These are phyloP conservation scores for Aspergillus fischeri DNA, from an alignment of 2,329 filamentous ascomycete species.

Conservation along the genomic window DNA sequence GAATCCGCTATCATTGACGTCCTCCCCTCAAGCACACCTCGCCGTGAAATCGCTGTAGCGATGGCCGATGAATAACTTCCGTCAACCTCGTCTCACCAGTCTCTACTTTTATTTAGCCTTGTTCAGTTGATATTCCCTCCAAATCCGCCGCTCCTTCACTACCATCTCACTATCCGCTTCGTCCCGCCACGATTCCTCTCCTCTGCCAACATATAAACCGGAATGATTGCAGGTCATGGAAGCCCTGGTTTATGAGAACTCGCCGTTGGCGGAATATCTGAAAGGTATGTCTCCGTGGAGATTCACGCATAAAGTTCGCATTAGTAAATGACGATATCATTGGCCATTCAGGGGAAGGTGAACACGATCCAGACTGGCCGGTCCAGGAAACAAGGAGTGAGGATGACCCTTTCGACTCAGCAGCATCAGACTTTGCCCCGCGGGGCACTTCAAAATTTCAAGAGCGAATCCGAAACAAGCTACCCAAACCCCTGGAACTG, in stretches of 20 bases:
- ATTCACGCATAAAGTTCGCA: neutral
- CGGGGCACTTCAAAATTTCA: slow-evolving; percentile 48
- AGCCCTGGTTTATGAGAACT: slow-evolving; percentile 78
- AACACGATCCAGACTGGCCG: slow-evolving; percentile 39
- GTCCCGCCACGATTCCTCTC: slow-evolving; percentile 3
- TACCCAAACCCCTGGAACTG: slow-evolving; percentile 46
- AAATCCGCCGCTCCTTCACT: neutral
- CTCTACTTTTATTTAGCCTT: neutral
- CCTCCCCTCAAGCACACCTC: neutral
- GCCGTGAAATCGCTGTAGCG: slow-evolving; percentile 7
- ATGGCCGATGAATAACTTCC: slow-evolving; percentile 14
- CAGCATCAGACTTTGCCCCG: slow-evolving; percentile 45
- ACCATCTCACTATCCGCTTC: slow-evolving; percentile 4
- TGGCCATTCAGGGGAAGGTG: slow-evolving; percentile 41
- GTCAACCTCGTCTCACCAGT: neutral
- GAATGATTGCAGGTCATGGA: slow-evolving; percentile 62
- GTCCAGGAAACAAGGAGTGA: slow-evolving; percentile 27
- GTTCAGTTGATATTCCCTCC: neutral
- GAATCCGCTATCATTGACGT: neutral
- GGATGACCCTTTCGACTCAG: slow-evolving; percentile 26
- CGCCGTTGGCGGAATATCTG: slow-evolving; percentile 83
- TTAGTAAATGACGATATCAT: slow-evolving; percentile 5
- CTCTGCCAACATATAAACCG: slow-evolving; percentile 10
- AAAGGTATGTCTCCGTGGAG: slow-evolving; percentile 59
- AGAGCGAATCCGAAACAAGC: slow-evolving; percentile 45